A percentile compares a stretch with the other conserved stretches of the same genome.
These are phyloP conservation scores for Chaetomiaceae sp. DNA, from an alignment of 2,329 filamentous ascomycete species.

Conservation along the genomic window DNA sequence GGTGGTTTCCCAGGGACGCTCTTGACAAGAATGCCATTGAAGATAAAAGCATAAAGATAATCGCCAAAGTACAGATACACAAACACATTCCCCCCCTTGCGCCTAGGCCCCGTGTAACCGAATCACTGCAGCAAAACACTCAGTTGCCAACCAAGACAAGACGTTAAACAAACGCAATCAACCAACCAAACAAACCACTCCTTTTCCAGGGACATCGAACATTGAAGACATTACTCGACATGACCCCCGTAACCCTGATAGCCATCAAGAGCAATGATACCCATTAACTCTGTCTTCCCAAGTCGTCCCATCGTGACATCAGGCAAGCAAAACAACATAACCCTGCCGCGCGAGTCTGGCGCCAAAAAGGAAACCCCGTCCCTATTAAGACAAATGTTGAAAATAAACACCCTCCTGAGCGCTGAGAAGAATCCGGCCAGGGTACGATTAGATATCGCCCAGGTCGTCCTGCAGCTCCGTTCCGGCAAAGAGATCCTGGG, in stretches of 20 bases:
- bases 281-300: conserved; percentile 16
- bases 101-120: background rate
- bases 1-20: background rate
- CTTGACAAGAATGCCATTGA: background rate
- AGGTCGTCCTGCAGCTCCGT: conserved; percentile 26
- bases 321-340: too few relatives aligned
- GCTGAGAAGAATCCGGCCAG: too few relatives aligned
- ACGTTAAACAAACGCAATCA: background rate
- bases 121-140: too few relatives aligned
- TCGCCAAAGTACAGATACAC: background rate
- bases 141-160: background rate
- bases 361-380: conserved; percentile 23
- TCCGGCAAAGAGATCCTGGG: conserved; percentile 29
- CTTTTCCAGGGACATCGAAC: conserved; percentile 2
- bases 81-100: background rate
- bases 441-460: conserved; percentile 19
- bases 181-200: background rate
- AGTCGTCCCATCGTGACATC: conserved; percentile 20
- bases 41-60: background rate
- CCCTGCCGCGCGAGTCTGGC: too few relatives aligned
- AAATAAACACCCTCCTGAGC: background rate
- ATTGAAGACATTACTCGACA: conserved; percentile 5
- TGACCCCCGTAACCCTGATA: conserved; percentile 8
- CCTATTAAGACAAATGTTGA: conserved; percentile 25
- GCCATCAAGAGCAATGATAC: conserved; percentile 10